Evolutionary conservation across 192 early-diverging fungal species (phyloP).

Genomic region (Rhizophlyctis rosea): DNA sequence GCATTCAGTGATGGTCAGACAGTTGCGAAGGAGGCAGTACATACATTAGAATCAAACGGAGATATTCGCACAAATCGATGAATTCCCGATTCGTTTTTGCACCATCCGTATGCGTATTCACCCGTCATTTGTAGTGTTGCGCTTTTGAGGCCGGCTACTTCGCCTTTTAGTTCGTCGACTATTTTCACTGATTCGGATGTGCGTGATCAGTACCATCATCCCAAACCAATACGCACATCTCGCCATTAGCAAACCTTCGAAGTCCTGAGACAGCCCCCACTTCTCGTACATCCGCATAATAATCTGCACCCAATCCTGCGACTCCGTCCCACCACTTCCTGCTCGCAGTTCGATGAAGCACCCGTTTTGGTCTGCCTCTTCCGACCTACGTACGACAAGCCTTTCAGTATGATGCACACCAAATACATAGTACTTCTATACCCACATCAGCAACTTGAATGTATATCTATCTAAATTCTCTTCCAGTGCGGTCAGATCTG

Average conservation of each 20-base stretch:
- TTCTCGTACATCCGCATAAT: slow-evolving; percentile 41
- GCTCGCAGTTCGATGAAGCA: slow-evolving; percentile 55
- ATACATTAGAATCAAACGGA: slow-evolving; percentile 43
- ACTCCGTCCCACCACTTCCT: slow-evolving; percentile 48
- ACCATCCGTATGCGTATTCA: slow-evolving; percentile 51
- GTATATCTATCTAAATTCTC: slow-evolving; percentile 34
- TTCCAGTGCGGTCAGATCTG: slow-evolving; percentile 31
- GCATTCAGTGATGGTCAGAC: background rate
- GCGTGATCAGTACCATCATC: background rate
- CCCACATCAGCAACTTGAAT: slow-evolving; percentile 43
- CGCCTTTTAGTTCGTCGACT: slow-evolving; percentile 42
- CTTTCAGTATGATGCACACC: background rate
- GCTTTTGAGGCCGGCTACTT: slow-evolving; percentile 45
- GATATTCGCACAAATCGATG: slow-evolving; percentile 54
- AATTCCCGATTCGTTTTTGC: slow-evolving; percentile 50
- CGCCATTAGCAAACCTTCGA: too few species aligned
- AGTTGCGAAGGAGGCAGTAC: too few species aligned
- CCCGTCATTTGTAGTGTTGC: slow-evolving; percentile 42
- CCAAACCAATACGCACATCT: too few species aligned
- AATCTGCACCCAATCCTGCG: slow-evolving; percentile 47
- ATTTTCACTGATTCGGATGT: slow-evolving; percentile 22
- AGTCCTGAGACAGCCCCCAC: slow-evolving; percentile 31
- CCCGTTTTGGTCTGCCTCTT: slow-evolving; percentile 41
- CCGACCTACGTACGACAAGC: slow-evolving; percentile 24
- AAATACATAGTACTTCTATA: background rate